phyloP scores from a whole-genome alignment of 2,329 filamentous ascomycete genomes.

The Fusarium lateritium region DNA sequence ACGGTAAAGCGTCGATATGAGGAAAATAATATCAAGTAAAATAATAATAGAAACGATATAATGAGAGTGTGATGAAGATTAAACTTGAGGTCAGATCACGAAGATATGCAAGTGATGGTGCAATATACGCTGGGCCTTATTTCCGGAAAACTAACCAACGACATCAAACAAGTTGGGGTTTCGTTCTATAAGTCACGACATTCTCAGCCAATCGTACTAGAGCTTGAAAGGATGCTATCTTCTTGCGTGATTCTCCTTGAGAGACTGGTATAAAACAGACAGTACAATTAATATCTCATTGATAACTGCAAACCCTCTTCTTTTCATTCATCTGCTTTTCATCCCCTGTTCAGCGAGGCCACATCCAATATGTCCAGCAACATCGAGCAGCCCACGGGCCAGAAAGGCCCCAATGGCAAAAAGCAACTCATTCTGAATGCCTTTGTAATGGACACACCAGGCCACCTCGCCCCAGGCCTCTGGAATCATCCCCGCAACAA shows the following conservation, averaged over 20 bases:
- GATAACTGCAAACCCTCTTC: neutral
- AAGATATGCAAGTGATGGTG: neutral
- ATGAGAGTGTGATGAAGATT: neutral
- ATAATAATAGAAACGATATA: neutral
- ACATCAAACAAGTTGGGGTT: neutral
- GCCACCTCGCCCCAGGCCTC: constrained; percentile 33
- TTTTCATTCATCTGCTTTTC: neutral
- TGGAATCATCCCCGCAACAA: constrained; percentile 44
- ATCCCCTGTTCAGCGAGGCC: neutral
- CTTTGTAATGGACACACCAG: constrained; percentile 30
- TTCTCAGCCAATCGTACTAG: neutral
- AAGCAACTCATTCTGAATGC: constrained; percentile 3
- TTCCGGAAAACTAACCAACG: neutral
- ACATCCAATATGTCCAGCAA: neutral
- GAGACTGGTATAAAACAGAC: neutral
- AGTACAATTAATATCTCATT: neutral
- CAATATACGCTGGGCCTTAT: neutral
- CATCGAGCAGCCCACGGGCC: neutral
- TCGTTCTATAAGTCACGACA: neutral
- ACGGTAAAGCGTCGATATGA: neutral
- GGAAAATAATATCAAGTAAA: neutral
- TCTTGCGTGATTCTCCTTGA: neutral
- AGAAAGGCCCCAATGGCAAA: neutral
- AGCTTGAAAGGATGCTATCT: neutral
- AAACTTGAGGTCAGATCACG: too few relatives aligned